Conservation (phyloP, 1,139 yeast species). For the Diutina pseudorugosa region DNA sequence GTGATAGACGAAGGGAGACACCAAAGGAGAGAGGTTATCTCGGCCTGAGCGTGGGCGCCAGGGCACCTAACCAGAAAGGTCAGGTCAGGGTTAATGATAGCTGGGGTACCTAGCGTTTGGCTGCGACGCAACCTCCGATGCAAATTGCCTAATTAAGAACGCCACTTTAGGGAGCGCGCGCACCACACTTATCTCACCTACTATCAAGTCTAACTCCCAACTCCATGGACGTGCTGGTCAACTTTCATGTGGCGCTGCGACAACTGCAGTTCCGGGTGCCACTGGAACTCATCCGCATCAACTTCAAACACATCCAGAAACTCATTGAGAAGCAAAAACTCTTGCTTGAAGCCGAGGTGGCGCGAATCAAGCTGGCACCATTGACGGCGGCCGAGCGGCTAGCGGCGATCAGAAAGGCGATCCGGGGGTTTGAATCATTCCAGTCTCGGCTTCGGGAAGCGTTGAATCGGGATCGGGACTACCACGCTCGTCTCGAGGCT, state of each 20-base stretch:
- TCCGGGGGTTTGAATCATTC: constrained; percentile 34
- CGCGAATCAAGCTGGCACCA: constrained; percentile 11
- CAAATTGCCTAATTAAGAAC: no score
- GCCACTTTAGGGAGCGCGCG: not conserved
- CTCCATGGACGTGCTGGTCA: not conserved
- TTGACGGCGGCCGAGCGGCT: constrained; percentile 12
- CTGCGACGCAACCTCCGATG: no score
- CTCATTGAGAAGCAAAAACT: constrained; percentile 43
- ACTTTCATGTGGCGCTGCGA: constrained; percentile 1
- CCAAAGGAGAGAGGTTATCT: no score
- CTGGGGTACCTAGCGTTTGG: no score
- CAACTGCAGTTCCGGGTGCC: constrained; percentile 26
- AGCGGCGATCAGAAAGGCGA: constrained; percentile 23
- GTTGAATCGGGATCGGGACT: constrained; percentile 38
- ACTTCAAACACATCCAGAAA: constrained; percentile 44
- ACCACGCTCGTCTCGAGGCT: constrained; percentile 32
- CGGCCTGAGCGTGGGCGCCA: no score
- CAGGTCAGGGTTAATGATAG: no score
- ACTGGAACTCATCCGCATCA: constrained; percentile 44
- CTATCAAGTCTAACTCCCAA: no score
- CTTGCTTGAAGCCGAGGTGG: constrained; percentile 26
- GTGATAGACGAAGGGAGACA: no score
- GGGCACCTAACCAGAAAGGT: no score
- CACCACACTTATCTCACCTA: not conserved
- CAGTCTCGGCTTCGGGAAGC: constrained; percentile 29